Evolutionary conservation across 2,329 filamentous ascomycete genomes (phyloP).

Genomic region (Ophiocordyceps robertsii): DNA sequence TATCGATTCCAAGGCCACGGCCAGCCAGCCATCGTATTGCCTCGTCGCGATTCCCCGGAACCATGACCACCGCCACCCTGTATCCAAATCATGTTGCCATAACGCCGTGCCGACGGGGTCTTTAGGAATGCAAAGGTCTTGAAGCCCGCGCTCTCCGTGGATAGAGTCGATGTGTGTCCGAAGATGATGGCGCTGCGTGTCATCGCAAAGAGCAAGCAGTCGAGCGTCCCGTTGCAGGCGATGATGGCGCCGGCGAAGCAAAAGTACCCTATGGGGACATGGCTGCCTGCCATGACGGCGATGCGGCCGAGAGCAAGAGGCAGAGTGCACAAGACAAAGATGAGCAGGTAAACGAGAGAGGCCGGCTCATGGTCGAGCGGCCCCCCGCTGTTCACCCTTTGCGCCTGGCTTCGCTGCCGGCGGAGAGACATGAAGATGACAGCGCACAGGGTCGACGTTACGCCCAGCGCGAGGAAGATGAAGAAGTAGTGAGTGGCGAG

Average conservation of each 20-base stretch:
- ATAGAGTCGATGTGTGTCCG: constrained; percentile 17
- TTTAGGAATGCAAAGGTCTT: constrained; percentile 38
- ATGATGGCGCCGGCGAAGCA: constrained; percentile 46
- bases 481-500: constrained; percentile 51
- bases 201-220: constrained; percentile 38
- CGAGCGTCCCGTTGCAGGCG: constrained; percentile 40
- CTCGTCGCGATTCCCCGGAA: background rate
- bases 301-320: constrained; percentile 53
- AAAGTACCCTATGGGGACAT: constrained; percentile 40
- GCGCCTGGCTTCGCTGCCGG: background rate
- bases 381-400: constrained; percentile 1
- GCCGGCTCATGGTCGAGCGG: constrained; percentile 27
- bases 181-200: constrained; percentile 41
- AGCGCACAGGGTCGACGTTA: constrained; percentile 25
- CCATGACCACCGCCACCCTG: constrained; percentile 14
- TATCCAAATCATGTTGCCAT: constrained; percentile 28
- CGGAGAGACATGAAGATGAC: constrained; percentile 22
- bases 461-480: constrained; percentile 35
- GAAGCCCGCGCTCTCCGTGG: constrained; percentile 32
- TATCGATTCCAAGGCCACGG: background rate
- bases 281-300: constrained; percentile 41
- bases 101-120: constrained; percentile 20
- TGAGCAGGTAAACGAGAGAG: constrained; percentile 54
- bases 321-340: constrained; percentile 56
- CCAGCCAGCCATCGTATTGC: background rate